phyloP scores from a whole-genome alignment of 2,329 filamentous ascomycete genomes.

The Thielaviopsis ethacetica region DNA sequence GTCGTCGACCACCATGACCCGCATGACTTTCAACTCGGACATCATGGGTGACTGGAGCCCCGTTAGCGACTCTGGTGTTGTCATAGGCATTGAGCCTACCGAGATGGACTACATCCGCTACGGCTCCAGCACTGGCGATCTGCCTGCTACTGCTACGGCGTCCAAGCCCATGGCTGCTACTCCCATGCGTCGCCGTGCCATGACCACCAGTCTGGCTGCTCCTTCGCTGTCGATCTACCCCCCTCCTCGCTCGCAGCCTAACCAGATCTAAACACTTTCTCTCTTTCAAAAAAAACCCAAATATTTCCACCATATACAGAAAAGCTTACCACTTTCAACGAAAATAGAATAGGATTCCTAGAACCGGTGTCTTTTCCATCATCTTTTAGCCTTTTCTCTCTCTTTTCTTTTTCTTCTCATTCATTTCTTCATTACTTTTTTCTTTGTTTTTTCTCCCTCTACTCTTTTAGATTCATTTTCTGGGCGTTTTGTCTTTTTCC shows the following conservation, averaged over 20 bases:
- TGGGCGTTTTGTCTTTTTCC: neutral
- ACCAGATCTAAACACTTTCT: neutral
- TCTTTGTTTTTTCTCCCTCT: neutral
- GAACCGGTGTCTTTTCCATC: neutral
- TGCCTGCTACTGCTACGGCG: constrained; percentile 10
- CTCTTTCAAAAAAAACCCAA: neutral
- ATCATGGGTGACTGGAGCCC: constrained; percentile 14
- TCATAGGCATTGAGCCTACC: constrained; percentile 8
- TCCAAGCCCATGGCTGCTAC: neutral
- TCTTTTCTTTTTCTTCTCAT: neutral
- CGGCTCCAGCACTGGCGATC: constrained; percentile 10
- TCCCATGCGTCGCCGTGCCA: constrained; percentile 23
- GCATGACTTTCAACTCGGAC: constrained; percentile 34
- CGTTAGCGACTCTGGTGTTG: constrained; percentile 16
- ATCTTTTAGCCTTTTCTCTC: neutral
- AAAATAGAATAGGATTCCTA: neutral
- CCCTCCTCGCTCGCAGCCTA: constrained; percentile 22
- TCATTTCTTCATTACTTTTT: neutral
- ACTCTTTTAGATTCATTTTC: neutral
- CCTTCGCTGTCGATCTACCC: constrained; percentile 29
- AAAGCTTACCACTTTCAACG: neutral
- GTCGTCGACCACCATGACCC: constrained; percentile 35
- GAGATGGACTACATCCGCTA: constrained; percentile 9
- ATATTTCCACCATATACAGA: neutral
- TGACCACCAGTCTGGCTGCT: constrained; percentile 30